Base-by-base conservation (phyloP, 805 yeast genomes). In the Pichia kluyveri region DNA sequence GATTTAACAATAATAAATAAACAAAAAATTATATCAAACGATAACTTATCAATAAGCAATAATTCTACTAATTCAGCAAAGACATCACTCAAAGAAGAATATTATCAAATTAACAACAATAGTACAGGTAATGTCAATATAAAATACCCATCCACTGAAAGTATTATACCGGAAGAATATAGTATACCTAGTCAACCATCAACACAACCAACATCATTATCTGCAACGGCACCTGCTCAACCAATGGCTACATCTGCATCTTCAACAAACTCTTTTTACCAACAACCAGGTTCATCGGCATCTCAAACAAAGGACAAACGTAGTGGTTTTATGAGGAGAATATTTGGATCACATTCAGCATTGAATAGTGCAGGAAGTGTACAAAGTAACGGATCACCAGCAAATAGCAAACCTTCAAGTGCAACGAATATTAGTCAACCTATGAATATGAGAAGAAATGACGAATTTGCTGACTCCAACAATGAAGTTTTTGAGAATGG, bases 341-440 rank as follows among this genome's bases (percentile, higher is more conserved):
- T 63, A 2, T 63, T 63, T 53, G 66, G 66, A n/a, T 47, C 49
- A 17, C 39, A 44, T 40, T 41, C 47, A 26, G 41, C 38, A 17
- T 23, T 49, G 26, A 40, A 32, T 41, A 26, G 51, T 43, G 40
- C 50, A 23, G 30, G 19, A 8, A 39, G 41, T 36, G 19, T 6
- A 23, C 27, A 38, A n/a, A 17, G 19, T 15, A 32, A 38, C 31
- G 11, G 32, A 34, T 30, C 41, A 32, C 8, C 15, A 11, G 5
- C 11, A 19, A 45, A 48, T 15, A 46, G 54, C 46, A 40, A 54
- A 14, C 28, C 47, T 1, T 54, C 61, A 5, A 56, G 56, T 11
- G 54, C 61, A 1, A 58, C 51, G 28, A 48, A 51, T n/a, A 63
- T 64, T 12, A 55, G 68, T 41, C 58, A 59, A 11, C 68, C 68